Base-by-base conservation (phyloP, 768 basidiomycete genomes). In the Chiua virens region DNA sequence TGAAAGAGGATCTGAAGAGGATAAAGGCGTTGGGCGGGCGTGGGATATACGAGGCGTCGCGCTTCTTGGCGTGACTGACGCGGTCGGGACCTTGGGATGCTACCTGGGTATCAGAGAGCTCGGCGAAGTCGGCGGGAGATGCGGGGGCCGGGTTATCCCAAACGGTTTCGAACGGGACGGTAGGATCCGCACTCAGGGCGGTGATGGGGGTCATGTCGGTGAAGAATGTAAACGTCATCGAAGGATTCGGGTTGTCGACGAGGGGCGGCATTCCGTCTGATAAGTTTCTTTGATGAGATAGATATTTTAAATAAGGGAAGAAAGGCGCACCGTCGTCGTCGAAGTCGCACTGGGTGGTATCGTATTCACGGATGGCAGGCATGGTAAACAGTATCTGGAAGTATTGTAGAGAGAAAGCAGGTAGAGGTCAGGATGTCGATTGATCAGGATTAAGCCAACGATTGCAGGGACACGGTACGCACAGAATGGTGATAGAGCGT, bases 1-100 rank as follows among this genome's bases (percentile, higher is more conserved):
- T 87, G 71, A 90, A 89, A 27, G 81, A 82, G 21, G 86, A 86
- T 58, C 88, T 81, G 69, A 89, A 91, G 67, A 90, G 84, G 59
- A 90, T 91, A 72, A 90, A 91, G 52, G 89, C 88, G 70, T 89
- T 91, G 22, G 88, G 88, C 8, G 89, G 88, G 42, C 89, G 83
- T 37, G 88, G 89, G 68, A 90, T 91, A 68, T 89, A 85, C 3
- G 80, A 81, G 48, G 84, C 80, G 60, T 86, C 83, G 47, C 83
- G 80, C 62, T 81, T 79, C 73, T 81, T 86, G 50, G 75, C 76
- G 62, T 86, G 83, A 49, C 75, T 78, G 15, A 64, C 52, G 21
- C 77, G 77, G 49, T 72, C 68, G 55, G 61, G 68, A 4, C 55
- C 71, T 53, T 63, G 69, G 52, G 48, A 56, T 0, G 59, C 57